Conservation (phyloP, 2,329 filamentous ascomycete species). For the Ciborinia camelliae region DNA sequence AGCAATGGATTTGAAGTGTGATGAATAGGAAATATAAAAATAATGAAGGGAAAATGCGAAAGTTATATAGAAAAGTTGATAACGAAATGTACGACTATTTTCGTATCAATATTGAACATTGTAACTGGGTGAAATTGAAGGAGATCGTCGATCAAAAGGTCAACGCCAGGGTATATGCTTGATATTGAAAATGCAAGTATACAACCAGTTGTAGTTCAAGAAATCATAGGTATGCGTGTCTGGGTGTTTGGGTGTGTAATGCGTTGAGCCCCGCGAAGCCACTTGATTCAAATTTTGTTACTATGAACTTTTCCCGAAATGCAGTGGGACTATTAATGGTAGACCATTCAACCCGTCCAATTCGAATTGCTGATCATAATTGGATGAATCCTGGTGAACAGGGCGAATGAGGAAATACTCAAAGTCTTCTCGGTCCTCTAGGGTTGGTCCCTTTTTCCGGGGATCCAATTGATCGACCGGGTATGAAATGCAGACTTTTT, state of each 20-base stretch:
- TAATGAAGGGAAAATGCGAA: no score
- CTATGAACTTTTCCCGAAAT: neutral
- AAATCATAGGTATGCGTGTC: neutral
- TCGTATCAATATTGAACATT: neutral
- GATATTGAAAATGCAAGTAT: neutral
- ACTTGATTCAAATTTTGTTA: neutral
- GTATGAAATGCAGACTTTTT: neutral
- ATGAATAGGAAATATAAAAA: neutral
- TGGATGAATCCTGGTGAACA: neutral
- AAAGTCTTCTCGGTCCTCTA: neutral
- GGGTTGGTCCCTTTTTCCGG: neutral
- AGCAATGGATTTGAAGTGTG: neutral
- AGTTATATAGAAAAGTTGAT: constrained; percentile 3
- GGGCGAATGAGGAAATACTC: neutral
- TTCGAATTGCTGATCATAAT: neutral
- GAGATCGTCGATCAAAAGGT: constrained; percentile 3
- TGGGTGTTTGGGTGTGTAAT: neutral
- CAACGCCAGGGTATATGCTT: neutral
- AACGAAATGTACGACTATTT: neutral
- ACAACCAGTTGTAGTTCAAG: neutral
- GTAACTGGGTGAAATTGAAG: neutral
- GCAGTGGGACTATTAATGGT: neutral
- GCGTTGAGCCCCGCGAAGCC: neutral
- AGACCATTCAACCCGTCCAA: neutral
- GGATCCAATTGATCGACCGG: neutral